Conservation (phyloP, 2,329 filamentous ascomycete species). For the Podosphaera fusca region DNA sequence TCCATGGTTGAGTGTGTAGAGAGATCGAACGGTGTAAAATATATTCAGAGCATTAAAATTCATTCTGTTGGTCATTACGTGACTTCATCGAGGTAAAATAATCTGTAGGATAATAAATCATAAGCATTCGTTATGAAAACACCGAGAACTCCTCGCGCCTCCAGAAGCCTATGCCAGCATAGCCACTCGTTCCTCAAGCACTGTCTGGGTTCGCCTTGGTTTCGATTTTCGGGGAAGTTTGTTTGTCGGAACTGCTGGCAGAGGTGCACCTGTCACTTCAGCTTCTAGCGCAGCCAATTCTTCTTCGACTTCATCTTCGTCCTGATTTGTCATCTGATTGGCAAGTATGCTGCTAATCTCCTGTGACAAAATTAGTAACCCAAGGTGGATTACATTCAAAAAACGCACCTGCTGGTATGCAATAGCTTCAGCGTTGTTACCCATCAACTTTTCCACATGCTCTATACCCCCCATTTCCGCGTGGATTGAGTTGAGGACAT, state of each 20-base stretch:
- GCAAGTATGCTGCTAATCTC: slow-evolving; percentile 84
- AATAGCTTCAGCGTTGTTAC: slow-evolving; percentile 70
- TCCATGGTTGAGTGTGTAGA: too few species aligned
- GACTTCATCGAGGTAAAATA: too few species aligned
- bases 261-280: slow-evolving; percentile 22
- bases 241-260: slow-evolving; percentile 14
- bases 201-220: slow-evolving; percentile 10
- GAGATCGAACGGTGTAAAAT: too few species aligned
- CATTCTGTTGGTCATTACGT: too few species aligned
- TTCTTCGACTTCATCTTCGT: slow-evolving; percentile 95
- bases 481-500: slow-evolving; percentile 75
- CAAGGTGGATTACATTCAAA: background rate
- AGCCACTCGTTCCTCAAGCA: slow-evolving; percentile 9
- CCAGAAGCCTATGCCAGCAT: slow-evolving; percentile 12
- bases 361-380: slow-evolving; percentile 21
- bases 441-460: slow-evolving; percentile 84
- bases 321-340: slow-evolving; percentile 71
- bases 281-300: slow-evolving; percentile 65
- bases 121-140: slow-evolving; percentile 6
- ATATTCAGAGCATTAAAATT: too few species aligned
- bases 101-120: background rate
- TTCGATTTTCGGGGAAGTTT: slow-evolving; percentile 10
- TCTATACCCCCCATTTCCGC: slow-evolving; percentile 90
- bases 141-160: slow-evolving; percentile 10
- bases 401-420: slow-evolving; percentile 65